These are phyloP conservation scores for Pinus albicaulis DNA, from an alignment of 75 land plant species.

Conservation along the genomic window DNA sequence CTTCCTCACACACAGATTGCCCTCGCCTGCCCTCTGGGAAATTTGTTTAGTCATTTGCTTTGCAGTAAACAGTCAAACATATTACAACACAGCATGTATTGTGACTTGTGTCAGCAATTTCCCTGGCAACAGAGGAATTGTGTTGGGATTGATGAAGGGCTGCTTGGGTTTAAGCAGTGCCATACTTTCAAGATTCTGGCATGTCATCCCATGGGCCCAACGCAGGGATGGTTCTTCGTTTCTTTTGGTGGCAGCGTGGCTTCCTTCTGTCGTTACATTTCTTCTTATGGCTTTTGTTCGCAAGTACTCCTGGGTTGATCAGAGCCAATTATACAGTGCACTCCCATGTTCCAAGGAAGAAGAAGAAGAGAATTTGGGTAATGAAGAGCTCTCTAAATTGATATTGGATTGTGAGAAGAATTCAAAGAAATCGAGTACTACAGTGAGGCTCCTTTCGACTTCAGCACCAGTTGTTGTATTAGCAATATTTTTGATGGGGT, in stretches of 20 bases:
- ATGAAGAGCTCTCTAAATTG: too few species aligned
- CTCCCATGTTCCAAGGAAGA: too few species aligned
- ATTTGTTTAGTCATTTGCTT: slow-evolving; percentile 21
- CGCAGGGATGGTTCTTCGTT: slow-evolving; percentile 17
- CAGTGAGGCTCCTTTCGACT: background rate
- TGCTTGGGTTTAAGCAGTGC: slow-evolving; percentile 37
- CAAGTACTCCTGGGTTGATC: background rate
- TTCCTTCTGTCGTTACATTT: slow-evolving; percentile 20
- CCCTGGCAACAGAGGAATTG: slow-evolving; percentile 21
- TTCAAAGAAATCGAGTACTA: background rate
- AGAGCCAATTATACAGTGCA: background rate
- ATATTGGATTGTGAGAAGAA: background rate
- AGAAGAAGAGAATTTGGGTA: background rate
- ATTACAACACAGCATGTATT: slow-evolving; percentile 22
- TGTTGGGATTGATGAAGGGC: slow-evolving; percentile 29
- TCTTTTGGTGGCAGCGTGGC: slow-evolving; percentile 13
- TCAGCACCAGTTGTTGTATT: slow-evolving; percentile 3
- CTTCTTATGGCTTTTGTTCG: slow-evolving; percentile 8
- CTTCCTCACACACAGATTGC: background rate
- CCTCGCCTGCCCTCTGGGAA: slow-evolving; percentile 25
- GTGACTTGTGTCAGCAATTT: slow-evolving; percentile 33
- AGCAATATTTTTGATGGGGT: background rate
- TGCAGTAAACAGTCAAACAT: slow-evolving; percentile 22
- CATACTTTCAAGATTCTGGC: slow-evolving; percentile 21
- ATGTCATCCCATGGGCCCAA: background rate